These are phyloP conservation scores for Fusarium sp. DNA, from an alignment of 2,329 filamentous ascomycete species.

Conservation along the genomic window DNA sequence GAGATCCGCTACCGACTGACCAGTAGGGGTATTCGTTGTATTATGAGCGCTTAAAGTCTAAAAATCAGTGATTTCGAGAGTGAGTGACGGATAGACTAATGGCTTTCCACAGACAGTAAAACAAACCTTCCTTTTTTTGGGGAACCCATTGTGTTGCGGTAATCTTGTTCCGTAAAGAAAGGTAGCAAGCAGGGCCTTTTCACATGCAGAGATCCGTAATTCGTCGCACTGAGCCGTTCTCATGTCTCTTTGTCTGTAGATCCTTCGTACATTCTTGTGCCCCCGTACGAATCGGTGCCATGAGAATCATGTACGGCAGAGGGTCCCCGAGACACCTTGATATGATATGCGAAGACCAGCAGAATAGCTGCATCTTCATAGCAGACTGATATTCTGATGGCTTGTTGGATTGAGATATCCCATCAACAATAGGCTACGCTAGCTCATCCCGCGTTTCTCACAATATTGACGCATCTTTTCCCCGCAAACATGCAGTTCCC, in stretches of 20 bases:
- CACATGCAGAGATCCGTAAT: neutral
- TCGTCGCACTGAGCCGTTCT: slow-evolving; percentile 2
- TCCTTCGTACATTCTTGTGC: neutral
- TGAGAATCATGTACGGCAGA: neutral
- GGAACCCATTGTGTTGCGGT: neutral
- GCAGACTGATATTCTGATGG: neutral
- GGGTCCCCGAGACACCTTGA: neutral
- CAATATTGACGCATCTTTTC: neutral
- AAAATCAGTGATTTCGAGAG: neutral
- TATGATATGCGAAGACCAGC: no score
- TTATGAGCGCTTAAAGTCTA: neutral
- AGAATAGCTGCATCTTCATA: neutral
- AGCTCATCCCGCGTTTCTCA: neutral
- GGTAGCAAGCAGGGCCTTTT: neutral
- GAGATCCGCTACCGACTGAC: slow-evolving; percentile 15
- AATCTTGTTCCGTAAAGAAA: neutral
- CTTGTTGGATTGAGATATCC: neutral
- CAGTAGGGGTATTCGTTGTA: neutral
- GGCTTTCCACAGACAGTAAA: slow-evolving; percentile 6
- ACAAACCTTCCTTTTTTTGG: slow-evolving; percentile 12
- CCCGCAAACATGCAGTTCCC: neutral
- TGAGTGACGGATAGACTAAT: neutral
- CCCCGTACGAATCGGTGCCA: neutral
- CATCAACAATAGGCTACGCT: neutral
- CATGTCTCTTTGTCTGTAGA: neutral